These are phyloP conservation scores for Leishmania tropica DNA, from an alignment of 208 protist genomes.

Conservation along the genomic window DNA sequence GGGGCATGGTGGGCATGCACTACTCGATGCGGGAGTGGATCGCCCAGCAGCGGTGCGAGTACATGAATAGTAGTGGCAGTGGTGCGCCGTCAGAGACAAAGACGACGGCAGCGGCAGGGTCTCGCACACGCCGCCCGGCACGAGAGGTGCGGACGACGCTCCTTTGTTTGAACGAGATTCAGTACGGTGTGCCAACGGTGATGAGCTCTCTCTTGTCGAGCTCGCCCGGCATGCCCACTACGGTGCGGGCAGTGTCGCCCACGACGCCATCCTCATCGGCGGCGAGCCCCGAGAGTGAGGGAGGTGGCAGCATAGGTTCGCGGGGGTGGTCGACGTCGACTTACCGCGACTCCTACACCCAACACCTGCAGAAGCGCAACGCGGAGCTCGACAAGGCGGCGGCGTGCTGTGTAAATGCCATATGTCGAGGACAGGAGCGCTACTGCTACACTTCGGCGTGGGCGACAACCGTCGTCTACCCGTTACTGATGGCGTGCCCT, in stretches of 20 bases:
- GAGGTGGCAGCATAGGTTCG: not conserved
- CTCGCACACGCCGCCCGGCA: not conserved
- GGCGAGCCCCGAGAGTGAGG: not conserved
- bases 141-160: slow-evolving; percentile 31
- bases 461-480: slow-evolving; percentile 14
- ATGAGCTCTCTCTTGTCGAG: slow-evolving; percentile 3
- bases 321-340: not conserved
- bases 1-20: slow-evolving; percentile 52
- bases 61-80: not conserved
- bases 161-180: slow-evolving; percentile 27
- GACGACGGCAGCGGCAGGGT: not conserved
- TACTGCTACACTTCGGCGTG: slow-evolving; percentile 27
- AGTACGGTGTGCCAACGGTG: slow-evolving; percentile 7
- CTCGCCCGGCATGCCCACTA: not conserved
- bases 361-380: slow-evolving; percentile 15
- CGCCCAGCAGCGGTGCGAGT: slow-evolving; percentile 15
- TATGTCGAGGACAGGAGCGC: slow-evolving; percentile 26
- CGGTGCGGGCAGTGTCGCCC: not conserved
- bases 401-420: slow-evolving; percentile 20
- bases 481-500: slow-evolving; percentile 19
- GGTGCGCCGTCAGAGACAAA: not conserved
- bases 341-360: slow-evolving; percentile 5
- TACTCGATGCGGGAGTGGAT: slow-evolving; percentile 56
- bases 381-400: slow-evolving; percentile 24
- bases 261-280: not conserved